phyloP scores from a whole-genome alignment of 2,329 filamentous ascomycete species.

The Gaeumannomyces tritici region DNA sequence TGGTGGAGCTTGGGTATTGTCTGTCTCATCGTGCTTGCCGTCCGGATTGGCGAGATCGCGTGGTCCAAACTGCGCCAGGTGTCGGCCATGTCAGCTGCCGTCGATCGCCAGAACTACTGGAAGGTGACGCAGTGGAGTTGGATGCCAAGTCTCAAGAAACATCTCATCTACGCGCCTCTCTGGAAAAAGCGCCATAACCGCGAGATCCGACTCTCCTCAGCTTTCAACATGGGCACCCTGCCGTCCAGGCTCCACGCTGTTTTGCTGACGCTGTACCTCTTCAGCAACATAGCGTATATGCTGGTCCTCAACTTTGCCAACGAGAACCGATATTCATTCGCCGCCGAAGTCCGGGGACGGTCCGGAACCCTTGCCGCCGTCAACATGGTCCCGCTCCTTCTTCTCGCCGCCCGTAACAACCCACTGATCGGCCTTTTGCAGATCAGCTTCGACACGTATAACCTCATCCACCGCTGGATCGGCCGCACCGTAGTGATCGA shows the following conservation, averaged over 20 bases:
- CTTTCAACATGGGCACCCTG: slow-evolving; percentile 45
- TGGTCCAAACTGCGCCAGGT: slow-evolving; percentile 50
- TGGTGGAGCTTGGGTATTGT: slow-evolving; percentile 53
- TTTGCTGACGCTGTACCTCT: slow-evolving; percentile 45
- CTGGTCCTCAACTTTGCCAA: slow-evolving; percentile 50
- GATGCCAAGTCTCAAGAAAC: slow-evolving; percentile 53
- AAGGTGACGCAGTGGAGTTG: slow-evolving; percentile 45
- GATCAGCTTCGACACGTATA: slow-evolving; percentile 95
- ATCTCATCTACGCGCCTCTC: slow-evolving; percentile 54
- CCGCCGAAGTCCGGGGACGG: slow-evolving; percentile 77
- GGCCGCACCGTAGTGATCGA: slow-evolving; percentile 65
- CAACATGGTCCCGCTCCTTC: slow-evolving; percentile 86
- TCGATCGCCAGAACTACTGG: slow-evolving; percentile 49
- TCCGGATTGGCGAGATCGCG: slow-evolving; percentile 43
- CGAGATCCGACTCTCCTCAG: slow-evolving; percentile 33
- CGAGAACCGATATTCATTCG: slow-evolving; percentile 50
- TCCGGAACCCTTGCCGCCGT: slow-evolving; percentile 75
- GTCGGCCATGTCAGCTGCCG: slow-evolving; percentile 43
- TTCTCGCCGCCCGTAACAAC: slow-evolving; percentile 89
- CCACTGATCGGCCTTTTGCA: slow-evolving; percentile 72
- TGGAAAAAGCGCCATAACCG: slow-evolving; percentile 56
- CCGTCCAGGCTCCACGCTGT: slow-evolving; percentile 55
- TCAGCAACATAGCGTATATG: slow-evolving; percentile 55
- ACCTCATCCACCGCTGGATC: slow-evolving; percentile 78
- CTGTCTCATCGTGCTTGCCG: slow-evolving; percentile 39